These are phyloP conservation scores for Ottelia alismoides DNA, from an alignment of 106 monocot species.

Conservation along the genomic window DNA sequence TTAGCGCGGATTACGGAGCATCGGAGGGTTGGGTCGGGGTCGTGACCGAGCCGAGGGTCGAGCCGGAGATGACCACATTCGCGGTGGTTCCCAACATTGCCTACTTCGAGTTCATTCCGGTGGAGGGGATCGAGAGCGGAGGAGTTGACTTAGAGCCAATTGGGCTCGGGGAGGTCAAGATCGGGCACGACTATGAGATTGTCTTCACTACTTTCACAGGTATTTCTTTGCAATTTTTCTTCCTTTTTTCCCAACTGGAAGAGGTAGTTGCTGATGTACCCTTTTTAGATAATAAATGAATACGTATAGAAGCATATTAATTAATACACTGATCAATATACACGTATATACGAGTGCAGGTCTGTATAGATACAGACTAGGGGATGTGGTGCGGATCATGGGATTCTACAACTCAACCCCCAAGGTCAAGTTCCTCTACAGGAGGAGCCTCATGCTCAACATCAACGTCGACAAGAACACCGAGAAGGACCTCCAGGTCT, in stretches of 20 bases:
- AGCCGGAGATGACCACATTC: slow-evolving; percentile 41
- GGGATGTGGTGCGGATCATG: slow-evolving; percentile 24
- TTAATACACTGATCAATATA: too few species aligned
- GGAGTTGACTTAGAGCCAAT: slow-evolving; percentile 24
- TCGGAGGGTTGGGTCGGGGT: slow-evolving; percentile 68
- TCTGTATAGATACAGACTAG: slow-evolving; percentile 28
- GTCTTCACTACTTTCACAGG: slow-evolving; percentile 47
- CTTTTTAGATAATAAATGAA: too few species aligned
- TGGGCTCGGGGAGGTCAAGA: slow-evolving; percentile 49
- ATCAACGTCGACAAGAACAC: slow-evolving; percentile 84
- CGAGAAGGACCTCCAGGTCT: slow-evolving; percentile 66
- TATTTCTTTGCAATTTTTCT: too few species aligned
- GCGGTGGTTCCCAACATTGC: slow-evolving; percentile 58
- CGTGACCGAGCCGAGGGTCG: slow-evolving; percentile 36
- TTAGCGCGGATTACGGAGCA: slow-evolving; percentile 63
- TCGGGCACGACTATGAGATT: slow-evolving; percentile 54
- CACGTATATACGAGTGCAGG: too few species aligned
- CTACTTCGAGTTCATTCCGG: slow-evolving; percentile 74
- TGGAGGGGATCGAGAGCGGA: slow-evolving; percentile 18
- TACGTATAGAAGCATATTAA: too few species aligned
- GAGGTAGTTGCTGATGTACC: too few species aligned
- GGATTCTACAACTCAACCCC: slow-evolving; percentile 29
- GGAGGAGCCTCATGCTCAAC: slow-evolving; percentile 39
- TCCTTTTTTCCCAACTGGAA: too few species aligned
- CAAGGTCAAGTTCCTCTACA: slow-evolving; percentile 18